Evolutionary conservation across 1,139 yeast genomes (phyloP).

Genomic region (Protomyces pachydermus): DNA sequence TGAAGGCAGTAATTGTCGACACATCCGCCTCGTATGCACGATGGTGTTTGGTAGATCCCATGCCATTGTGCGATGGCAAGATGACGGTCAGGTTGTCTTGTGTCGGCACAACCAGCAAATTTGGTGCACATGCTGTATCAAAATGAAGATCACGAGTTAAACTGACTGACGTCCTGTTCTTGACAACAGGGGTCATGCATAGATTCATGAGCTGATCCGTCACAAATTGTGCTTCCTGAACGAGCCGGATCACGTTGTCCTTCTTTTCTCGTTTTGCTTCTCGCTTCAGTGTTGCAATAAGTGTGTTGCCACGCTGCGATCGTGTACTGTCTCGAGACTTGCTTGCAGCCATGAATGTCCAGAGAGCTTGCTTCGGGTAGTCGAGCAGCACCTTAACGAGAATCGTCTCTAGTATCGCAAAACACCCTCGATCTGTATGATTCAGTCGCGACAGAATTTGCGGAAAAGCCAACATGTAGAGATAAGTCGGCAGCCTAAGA

Average conservation of each 20-base stretch:
- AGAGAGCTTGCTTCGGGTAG: constrained; percentile 77
- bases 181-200: constrained; percentile 41
- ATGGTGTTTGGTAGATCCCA: constrained; percentile 42
- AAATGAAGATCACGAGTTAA: constrained; percentile 48
- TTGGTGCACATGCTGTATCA: constrained; percentile 50
- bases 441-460: constrained; percentile 77
- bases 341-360: constrained; percentile 74
- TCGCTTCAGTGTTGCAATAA: constrained; percentile 37
- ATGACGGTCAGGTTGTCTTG: constrained; percentile 64
- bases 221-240: constrained; percentile 37
- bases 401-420: constrained; percentile 52
- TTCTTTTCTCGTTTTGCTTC: constrained; percentile 17
- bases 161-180: constrained; percentile 43
- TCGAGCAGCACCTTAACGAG: constrained; percentile 53
- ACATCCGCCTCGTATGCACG: constrained; percentile 50
- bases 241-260: constrained; percentile 24
- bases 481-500: constrained; percentile 50
- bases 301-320: constrained; percentile 49
- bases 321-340: constrained; percentile 62
- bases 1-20: constrained; percentile 41
- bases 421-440: constrained; percentile 58
- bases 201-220: constrained; percentile 39
- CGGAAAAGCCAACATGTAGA: constrained; percentile 83
- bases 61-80: constrained; percentile 45
- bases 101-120: constrained; percentile 75